phyloP scores from a whole-genome alignment of 305 asterid species.

The Fraxinus platypoda region DNA sequence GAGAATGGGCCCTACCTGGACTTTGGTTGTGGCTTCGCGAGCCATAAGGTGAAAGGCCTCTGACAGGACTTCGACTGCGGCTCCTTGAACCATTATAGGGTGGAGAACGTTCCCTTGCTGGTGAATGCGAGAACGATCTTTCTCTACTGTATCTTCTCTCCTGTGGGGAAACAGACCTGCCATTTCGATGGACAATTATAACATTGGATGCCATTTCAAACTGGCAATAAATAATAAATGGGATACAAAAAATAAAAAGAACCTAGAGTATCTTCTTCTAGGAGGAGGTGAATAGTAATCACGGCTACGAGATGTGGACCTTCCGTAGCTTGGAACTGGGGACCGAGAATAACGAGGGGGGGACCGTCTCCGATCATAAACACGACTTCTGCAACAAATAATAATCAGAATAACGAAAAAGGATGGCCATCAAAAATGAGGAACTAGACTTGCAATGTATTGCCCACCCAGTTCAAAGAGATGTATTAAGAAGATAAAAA shows the following conservation, averaged over 20 bases:
- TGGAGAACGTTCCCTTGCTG: constrained; percentile 49
- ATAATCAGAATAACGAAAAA: background rate
- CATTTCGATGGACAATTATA: background rate
- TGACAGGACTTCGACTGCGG: constrained; percentile 49
- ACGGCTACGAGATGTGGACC: constrained; percentile 59
- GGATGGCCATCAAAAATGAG: background rate
- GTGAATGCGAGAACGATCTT: constrained; percentile 50
- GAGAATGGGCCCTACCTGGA: constrained; percentile 46
- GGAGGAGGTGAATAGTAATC: constrained; percentile 64
- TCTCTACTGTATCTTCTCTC: constrained; percentile 63
- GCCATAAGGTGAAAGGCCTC: constrained; percentile 58
- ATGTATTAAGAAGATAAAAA: background rate
- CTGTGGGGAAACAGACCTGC: constrained; percentile 73
- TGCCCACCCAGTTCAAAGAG: background rate
- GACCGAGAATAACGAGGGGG: constrained; percentile 84
- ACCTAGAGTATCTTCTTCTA: constrained; percentile 82
- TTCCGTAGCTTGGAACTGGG: constrained; percentile 67
- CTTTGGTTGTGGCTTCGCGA: constrained; percentile 72
- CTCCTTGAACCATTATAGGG: constrained; percentile 37
- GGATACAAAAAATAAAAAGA: background rate
- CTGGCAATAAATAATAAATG: background rate
- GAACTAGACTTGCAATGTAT: background rate
- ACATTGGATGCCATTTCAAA: background rate
- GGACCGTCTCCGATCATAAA: constrained; percentile 72
- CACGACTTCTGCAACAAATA: constrained; percentile 45